Evolutionary conservation across 805 yeast species (phyloP).

Genomic region (Kodamaea hsintzibuensis): DNA sequence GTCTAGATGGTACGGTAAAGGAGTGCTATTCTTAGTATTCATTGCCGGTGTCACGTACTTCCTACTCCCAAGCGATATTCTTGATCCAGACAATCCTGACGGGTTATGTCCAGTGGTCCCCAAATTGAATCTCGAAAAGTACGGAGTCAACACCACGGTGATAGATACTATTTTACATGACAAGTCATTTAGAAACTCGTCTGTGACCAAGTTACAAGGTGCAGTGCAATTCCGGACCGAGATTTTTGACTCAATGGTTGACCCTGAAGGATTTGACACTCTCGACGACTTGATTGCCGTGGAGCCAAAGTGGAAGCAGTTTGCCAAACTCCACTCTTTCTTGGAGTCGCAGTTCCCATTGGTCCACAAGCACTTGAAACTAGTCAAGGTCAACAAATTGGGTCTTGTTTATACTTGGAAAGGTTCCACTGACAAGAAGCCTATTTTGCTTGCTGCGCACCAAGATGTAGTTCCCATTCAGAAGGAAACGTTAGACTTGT

Average conservation of each 20-base stretch:
- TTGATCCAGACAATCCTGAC: conserved; percentile 24
- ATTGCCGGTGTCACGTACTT: not conserved
- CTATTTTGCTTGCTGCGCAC: conserved; percentile 41
- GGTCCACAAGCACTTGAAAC: conserved; percentile 32
- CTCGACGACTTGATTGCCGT: conserved; percentile 26
- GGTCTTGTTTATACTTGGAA: conserved; percentile 41
- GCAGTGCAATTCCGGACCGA: conserved; percentile 35
- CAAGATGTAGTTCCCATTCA: conserved; percentile 46
- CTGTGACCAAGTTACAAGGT: conserved; percentile 24
- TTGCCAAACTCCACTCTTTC: conserved; percentile 29
- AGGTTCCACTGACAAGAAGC: conserved; percentile 32
- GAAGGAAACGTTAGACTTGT: conserved; percentile 36
- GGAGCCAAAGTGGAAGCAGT: conserved; percentile 17
- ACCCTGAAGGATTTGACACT: conserved; percentile 26
- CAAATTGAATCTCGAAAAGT: conserved; percentile 29
- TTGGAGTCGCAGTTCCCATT: conserved; percentile 34
- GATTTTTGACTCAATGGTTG: conserved; percentile 31
- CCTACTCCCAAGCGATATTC: not conserved
- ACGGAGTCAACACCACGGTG: conserved; percentile 21
- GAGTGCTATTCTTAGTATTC: too few relatives aligned
- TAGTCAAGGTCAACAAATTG: conserved; percentile 36
- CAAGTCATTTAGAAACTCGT: conserved; percentile 21
- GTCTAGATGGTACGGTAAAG: too few relatives aligned
- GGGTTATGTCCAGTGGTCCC: conserved; percentile 36
- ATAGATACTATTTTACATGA: conserved; percentile 28